Conservation (phyloP, 371 early-diverging fungal species). For the Mortierella sp. region DNA sequence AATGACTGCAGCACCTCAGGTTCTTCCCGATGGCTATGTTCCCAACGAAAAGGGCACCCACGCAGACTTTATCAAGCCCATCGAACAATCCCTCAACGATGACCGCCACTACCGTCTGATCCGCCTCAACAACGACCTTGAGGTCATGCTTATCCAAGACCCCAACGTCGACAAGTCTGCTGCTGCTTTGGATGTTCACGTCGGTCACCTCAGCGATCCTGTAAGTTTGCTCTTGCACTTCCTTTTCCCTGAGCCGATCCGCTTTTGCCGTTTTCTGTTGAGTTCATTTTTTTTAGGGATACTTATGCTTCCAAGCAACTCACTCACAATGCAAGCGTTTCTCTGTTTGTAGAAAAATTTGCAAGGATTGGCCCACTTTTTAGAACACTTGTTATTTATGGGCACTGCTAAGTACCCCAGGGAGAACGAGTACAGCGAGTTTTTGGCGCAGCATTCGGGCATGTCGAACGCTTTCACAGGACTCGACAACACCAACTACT, state of each 20-base stretch:
- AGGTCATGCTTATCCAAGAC: conserved; percentile 89
- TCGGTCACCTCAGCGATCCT: conserved; percentile 92
- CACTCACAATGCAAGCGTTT: neutral
- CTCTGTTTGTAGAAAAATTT: conserved; percentile 63
- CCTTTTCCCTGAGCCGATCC: neutral
- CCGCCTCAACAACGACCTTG: conserved; percentile 84
- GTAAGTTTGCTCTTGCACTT: conserved; percentile 55
- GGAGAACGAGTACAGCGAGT: conserved; percentile 94
- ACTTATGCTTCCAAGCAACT: neutral
- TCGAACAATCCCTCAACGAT: conserved; percentile 80
- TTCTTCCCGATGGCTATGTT: conserved; percentile 52
- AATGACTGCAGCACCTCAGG: conserved; percentile 22
- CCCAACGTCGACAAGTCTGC: conserved; percentile 88
- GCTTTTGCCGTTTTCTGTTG: neutral
- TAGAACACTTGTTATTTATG: conserved; percentile 98
- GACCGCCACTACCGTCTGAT: conserved; percentile 88
- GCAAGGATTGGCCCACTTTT: conserved; percentile 98
- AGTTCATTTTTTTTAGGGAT: neutral
- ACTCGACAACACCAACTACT: conserved; percentile 93
- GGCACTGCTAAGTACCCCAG: conserved; percentile 89
- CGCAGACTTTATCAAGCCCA: conserved; percentile 49
- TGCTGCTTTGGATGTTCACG: conserved; percentile 94
- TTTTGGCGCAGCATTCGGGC: conserved; percentile 92
- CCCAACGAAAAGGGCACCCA: conserved; percentile 34
- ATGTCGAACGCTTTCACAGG: conserved; percentile 97